phyloP scores from a whole-genome alignment of 331 rosid genomes.

The Malus hybrid region DNA sequence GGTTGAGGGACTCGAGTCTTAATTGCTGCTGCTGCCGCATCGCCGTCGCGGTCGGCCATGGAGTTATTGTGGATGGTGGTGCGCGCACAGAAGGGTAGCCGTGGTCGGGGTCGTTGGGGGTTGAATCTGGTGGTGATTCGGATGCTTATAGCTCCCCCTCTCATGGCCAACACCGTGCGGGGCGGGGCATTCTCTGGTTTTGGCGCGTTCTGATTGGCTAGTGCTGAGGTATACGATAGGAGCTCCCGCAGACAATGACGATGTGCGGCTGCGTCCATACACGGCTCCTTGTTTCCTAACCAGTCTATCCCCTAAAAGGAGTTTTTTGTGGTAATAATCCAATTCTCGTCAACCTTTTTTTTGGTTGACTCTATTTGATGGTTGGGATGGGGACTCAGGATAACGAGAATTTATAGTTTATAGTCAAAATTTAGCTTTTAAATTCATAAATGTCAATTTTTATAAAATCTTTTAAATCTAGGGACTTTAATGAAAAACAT shows the following conservation, averaged over 20 bases:
- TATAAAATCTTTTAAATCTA: no score
- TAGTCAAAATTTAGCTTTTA: no score
- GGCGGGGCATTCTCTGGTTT: slow-evolving; percentile 2
- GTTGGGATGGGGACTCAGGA: no score
- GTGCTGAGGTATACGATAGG: neutral
- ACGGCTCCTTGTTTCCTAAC: no score
- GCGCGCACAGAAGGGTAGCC: neutral
- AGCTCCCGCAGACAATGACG: neutral
- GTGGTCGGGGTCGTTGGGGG: neutral
- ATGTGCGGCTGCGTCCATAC: slow-evolving; percentile 8
- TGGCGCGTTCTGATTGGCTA: neutral
- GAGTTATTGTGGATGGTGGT: neutral
- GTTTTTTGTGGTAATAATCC: no score
- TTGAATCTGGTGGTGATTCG: neutral
- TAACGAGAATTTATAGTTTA: no score
- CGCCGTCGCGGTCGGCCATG: slow-evolving; percentile 11
- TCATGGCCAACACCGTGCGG: slow-evolving; percentile 8
- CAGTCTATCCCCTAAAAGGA: no score
- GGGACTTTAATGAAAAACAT: no score
- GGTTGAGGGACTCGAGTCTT: neutral
- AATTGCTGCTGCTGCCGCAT: neutral
- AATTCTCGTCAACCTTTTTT: no score
- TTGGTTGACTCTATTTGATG: no score
- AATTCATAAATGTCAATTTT: no score
- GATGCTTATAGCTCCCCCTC: neutral